Evolutionary conservation across 108 stramenopile genomes (phyloP), one percentile per base, ranked within the genome.

Genomic region (Pseudonitzschia delicatissima): DNA sequence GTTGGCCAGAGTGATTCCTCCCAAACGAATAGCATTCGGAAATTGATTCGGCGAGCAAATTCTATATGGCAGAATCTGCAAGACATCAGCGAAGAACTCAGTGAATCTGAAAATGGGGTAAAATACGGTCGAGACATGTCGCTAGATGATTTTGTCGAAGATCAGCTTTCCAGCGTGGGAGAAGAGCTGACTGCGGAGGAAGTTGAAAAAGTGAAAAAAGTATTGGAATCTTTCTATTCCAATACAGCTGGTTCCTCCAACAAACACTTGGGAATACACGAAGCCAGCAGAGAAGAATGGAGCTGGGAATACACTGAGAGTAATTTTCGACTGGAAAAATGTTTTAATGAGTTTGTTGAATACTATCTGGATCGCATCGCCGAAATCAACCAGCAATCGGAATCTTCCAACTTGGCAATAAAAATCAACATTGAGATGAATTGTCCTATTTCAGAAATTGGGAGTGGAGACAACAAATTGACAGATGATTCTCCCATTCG

Each of bases 261-360:
- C 26, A 23, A 23, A 8, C 18, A 25, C 26, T 52, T 67, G 45
- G 71, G 76, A 12, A 31, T 77, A 7, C 58, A 67, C 29, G 76
- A 77, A 68, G 71, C 65, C 12, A 63, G 60, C n/a, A 23, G 76
- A 51, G 71, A 77, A 62, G 76, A 77, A 50, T 49, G 61, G n/a
- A 32, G 32, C 25, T 77, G 76, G 76, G 50, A 66, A 26, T 72
- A 77, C 18, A 51, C 65, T 2, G 76, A 72, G 13, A 51, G 59
- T 28, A 77, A 72, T 27, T 77, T 62, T 51, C 71, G 76, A 5
- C 0, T 61, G 20, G 58, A 51, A 37, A 33, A 33, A n/a, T 61
- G 58, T 23, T 77, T 72, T 53, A 39, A 65, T n/a, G 76, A 77
- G 21, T 50, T 77, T 17, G 45, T 77, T 3, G 29, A 68, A 21